Base-by-base conservation (phyloP, 2,329 filamentous ascomycete genomes). In the Dichotomopilus funicola region DNA sequence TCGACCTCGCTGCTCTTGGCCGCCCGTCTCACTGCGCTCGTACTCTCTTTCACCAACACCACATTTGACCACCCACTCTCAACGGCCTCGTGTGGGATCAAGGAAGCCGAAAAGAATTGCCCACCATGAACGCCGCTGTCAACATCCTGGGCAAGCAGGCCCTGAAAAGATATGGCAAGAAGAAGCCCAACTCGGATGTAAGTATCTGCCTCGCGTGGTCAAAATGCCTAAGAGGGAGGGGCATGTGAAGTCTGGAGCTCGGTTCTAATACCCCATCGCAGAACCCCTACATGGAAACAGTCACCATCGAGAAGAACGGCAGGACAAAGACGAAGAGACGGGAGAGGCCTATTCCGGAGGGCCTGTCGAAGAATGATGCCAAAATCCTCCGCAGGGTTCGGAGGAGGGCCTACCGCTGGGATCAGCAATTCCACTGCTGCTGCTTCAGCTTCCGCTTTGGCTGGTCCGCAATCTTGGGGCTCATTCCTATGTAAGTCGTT, bases 221-320 rank as follows among this genome's bases (percentile, higher is more conserved):
- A 34, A 13, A 27, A 27, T 9, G 8, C 40, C 13, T 38, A 10
- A 4, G 46, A 36, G 19, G 37, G 9, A 42, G 9, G 6, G 31
- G 12, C 10, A 34, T 35, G 45, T 61, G 43, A 61, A 70, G 40
- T 72, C 51, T 56, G 60, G 47, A 63, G 58, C 44, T 47, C 7
- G 19, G 19, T 27, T 27, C 19, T 27, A 27, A 27, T 27, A 27
- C 19, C 19, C 19, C 19, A 3, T 27, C 19, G 19, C 65, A 96
- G 89, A 91, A 97, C 68, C 91, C 91, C 5, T 96, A 91, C 74
- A 95, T 91, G 65, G 89, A 95, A 70, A 78, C 84, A 63, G 84
- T 96, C 38, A 84, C 86, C 27, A 86, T 91, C 43, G 88, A 87
- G 60, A 75, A 88, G 43, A 74, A 83, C 61, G 83, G 84, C 57